Evolutionary conservation across 371 early-diverging fungal species (phyloP), one percentile per base, ranked within the genome.

Genomic region (Mortierella sp.): DNA sequence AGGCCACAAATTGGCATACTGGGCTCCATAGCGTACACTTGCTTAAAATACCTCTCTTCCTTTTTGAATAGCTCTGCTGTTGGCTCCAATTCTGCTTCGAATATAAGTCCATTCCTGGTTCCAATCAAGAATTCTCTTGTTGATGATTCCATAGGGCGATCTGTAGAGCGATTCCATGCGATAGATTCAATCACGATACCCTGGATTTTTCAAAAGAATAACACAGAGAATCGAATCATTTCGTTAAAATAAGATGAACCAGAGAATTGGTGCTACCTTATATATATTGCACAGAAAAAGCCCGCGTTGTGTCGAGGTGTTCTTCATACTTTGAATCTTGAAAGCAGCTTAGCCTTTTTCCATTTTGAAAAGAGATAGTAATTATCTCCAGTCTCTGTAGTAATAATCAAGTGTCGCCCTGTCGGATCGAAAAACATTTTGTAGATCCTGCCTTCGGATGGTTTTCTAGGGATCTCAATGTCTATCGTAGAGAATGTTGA

Each of bases 81-180:
- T 0, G 97, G 93, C 65, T 93, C 92, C 41, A 97, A 84, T 68
- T 93, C 94, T 4, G 95, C 91, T 72, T 97, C 98, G 77, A 88
- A 96, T 24, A 97, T 90, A 61, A 88, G 85, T 16, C 98, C 98
- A 38, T 94, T 92, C 58, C 87, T 80, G 4, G 96, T 95, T 15
- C 96, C 98, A 47, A 97, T 83, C 67, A 97, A 85, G 41, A 97
- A 92, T 41, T 91, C 89, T 48, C 92, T 90, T 1, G 96, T 96
- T 4, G 94, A 92, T 2, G 89, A 82, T 63, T 87, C 87, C 0
- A 78, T 72, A 9, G 70, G 61, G 7, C 74, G 67, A 24, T 84
- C 74, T n/a, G 81, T 76, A n/a, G 87, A 88, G 69, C 92, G 91
- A 64, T 94, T 96, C 97, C 97, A 97, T 1, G 95, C 97, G 24